Evolutionary conservation across 2,329 filamentous ascomycete species (phyloP), one percentile per base, ranked within the genome.

Genomic region (Sporothrix sp.): DNA sequence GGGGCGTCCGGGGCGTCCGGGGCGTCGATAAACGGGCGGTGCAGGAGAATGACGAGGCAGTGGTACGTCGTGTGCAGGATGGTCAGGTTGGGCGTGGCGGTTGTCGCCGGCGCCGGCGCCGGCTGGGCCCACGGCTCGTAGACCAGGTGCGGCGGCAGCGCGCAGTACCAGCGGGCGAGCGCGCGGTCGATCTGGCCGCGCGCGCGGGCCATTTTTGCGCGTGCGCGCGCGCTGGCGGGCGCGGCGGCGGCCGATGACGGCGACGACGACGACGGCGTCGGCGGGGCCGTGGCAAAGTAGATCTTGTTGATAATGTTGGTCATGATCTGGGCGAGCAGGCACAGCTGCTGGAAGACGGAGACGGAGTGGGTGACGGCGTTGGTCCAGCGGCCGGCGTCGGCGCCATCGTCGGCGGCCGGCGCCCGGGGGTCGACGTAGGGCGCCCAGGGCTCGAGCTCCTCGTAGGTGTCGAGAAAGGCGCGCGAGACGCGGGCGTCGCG

Each of bases 1-100:
- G n/a, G n/a, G n/a, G n/a, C n/a, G n/a, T n/a, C n/a, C n/a, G n/a
- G n/a, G n/a, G n/a, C n/a, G n/a, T n/a, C n/a, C n/a, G n/a, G n/a
- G n/a, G n/a, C n/a, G n/a, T n/a, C n/a, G 32, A 57, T 53, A 55
- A 72, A 71, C 1, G 70, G 68, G 2, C 70, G 65, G 50, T 72
- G 69, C 6, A 72, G 63, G 0, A 73, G 60, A 39, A 72, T 71
- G 9, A 65, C 62, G 11, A 73, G 62, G 4, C 68, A 65, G 52
- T 71, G 61, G 54, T 69, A 72, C 7, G 62, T 65, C 14, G 48
- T 52, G 42, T 52, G 52, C 10, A 56, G 32, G 13, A 52, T 54
- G 18, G 51, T 52, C 3, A 51, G 25, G 36, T 56, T 56, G 14
- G 54, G 54, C 3, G 51, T 46, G 4, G 51, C 27, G 10, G 46